Base-by-base conservation (phyloP, 805 yeast species). In the Yarrowia deformans region DNA sequence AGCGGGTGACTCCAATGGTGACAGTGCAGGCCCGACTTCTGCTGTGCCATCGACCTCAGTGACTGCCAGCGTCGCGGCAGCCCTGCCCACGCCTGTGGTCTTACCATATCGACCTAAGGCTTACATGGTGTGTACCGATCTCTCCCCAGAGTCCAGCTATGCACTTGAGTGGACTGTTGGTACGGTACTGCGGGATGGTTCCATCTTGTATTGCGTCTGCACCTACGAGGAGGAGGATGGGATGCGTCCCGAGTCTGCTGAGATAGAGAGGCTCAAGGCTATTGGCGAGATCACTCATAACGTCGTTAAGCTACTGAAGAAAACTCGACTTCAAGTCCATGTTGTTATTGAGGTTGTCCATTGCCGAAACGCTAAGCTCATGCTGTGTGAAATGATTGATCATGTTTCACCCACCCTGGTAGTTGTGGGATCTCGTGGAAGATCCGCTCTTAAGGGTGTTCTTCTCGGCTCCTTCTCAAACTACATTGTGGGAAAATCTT, bases 101-200 rank as follows among this genome's bases (percentile, higher is more conserved):
- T 39, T 66, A 14, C 61, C 50, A 13, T 54, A 66, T 52, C 60
- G 42, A 14, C 73, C 83, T n/a, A 86, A 87, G 73, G 85, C 90
- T 75, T 91, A 88, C 77, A 79, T 93, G 60, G 84, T 92, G 23
- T 91, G 95, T 74, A 85, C 90, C 81, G 97, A 93, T 76, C 84
- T 90, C 71, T 87, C 94, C 3, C 90, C 91, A 0, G 97, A 92
- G 76, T 88, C 97, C 1, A 82, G 84, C 46, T 90, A 90, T 77
- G 95, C 97, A 0, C 81, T 93, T 29, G 95, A 91, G 74, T 93
- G 97, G 90, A 86, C 93, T 52, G 82, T 93, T 73, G 98, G 98
- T 1, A 86, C 97, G 0, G 89, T 92, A 0, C 82, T 93, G 58
- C 89, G 88, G 29, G 93, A 91, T 74, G 95, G 95, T 0, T 90